Conservation (phyloP, 2,329 filamentous ascomycete genomes). For the Emergomyces africanus region DNA sequence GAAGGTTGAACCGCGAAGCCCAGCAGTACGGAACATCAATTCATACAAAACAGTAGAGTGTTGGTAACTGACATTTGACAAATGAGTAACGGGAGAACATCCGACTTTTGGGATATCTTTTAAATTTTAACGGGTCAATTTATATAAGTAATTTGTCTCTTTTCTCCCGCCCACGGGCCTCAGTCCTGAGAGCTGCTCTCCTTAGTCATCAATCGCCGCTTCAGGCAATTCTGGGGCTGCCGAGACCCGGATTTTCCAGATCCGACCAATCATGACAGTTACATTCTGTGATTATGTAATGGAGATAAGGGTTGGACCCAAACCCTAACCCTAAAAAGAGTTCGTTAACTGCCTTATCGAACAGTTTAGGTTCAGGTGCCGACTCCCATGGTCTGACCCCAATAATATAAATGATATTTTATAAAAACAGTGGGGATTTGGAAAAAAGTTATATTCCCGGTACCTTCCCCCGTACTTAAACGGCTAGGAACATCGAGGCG, state of each 20-base stretch:
- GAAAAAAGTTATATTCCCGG: neutral
- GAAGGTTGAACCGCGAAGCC: too few species aligned
- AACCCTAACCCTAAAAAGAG: slow-evolving; percentile 1
- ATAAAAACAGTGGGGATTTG: neutral
- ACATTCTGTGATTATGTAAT: neutral
- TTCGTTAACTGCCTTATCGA: neutral
- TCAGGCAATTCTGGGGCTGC: too few species aligned
- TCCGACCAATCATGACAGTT: neutral
- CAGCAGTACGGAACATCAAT: too few species aligned
- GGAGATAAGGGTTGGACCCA: neutral
- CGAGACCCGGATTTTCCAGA: neutral
- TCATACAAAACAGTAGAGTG: too few species aligned
- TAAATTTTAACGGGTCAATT: too few species aligned
- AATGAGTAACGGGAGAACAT: too few species aligned
- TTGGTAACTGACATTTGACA: too few species aligned
- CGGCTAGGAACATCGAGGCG: neutral
- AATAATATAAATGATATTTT: neutral
- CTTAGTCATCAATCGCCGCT: neutral
- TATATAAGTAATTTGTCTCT: too few species aligned
- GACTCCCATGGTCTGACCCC: neutral
- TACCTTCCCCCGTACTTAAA: neutral
- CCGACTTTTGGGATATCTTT: too few species aligned
- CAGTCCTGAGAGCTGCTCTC: too few species aligned
- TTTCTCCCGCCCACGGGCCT: too few species aligned
- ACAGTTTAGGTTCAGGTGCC: too few species aligned